Base-by-base conservation (phyloP, 2,329 filamentous ascomycete species). In the Lojkania enalia region DNA sequence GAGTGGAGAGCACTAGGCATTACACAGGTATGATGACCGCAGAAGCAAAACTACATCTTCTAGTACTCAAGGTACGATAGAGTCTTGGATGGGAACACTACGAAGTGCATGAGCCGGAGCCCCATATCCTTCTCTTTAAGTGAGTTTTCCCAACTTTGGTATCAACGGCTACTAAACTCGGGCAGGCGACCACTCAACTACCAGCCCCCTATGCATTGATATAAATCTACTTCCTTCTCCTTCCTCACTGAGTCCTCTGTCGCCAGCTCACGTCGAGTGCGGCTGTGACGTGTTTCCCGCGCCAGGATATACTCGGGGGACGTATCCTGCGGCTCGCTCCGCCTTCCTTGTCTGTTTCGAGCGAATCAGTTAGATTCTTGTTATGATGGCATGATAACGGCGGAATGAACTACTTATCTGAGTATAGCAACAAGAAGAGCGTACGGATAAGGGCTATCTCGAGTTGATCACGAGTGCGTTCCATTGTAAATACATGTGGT, bases 21-120 rank as follows among this genome's bases (percentile, higher is more conserved):
- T 69, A 99, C 94, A 56, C 92, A 96, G 85, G 90, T 95, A 62
- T 75, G 42, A 14, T 41, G 16, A 41, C 14, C 16, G 20, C 21
- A 6, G 23, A 13, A n/a, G n/a, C n/a, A n/a, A n/a, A n/a, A n/a
- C n/a, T n/a, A n/a, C 7, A 27, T 27, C 23, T 27, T 7, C 7
- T 27, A 27, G 23, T 27, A 7, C 23, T 7, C 23, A 7, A 7
- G 23, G 23, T 13, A 35, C n/a, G 18, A 27, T 20, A 35, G 91
- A 97, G 92, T 77, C 78, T 99, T 63, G 94, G 94, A 46, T 99
- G 94, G 94, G 92, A 97, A 71, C 94, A 99, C 72, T 99, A 99
- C 70, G 94, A 99, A 73, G 94, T 99, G 42, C 94, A 99, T 71
- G 94, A 97, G 72, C 94, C 94, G 32, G 94, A 99, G 75, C 94